Evolutionary conservation across 1,284 basidiomycete genomes (phyloP).

Genomic region (Amylostereum areolatum): DNA sequence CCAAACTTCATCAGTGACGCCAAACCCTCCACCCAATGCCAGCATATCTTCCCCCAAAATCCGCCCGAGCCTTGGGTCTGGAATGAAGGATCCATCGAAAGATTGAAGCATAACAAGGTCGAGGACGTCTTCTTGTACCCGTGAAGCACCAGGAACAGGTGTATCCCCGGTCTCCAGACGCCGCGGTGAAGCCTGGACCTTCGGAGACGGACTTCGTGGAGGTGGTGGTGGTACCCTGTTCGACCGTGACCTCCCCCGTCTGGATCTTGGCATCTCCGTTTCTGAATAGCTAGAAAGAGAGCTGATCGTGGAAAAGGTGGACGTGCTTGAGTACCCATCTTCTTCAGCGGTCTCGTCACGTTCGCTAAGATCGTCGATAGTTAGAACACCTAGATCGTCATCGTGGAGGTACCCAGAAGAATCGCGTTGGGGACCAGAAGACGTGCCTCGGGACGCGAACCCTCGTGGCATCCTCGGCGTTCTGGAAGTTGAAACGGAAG

Average conservation of each 20-base stretch:
- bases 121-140: conserved; percentile 20
- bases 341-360: conserved; percentile 9
- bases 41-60: conserved; percentile 24
- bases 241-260: neutral
- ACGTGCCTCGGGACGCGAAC: neutral
- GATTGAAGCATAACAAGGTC: conserved; percentile 32
- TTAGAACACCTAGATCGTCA: too few relatives aligned
- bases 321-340: conserved; percentile 23
- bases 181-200: conserved; percentile 9
- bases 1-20: conserved; percentile 27
- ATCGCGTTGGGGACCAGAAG: too few relatives aligned
- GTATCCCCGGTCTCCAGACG: neutral
- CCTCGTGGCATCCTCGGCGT: neutral
- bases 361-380: neutral
- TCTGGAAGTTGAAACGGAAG: neutral
- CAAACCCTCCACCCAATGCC: conserved; percentile 9
- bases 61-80: conserved; percentile 20
- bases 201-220: conserved; percentile 24
- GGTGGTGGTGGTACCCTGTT: neutral
- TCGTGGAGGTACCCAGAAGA: too few relatives aligned
- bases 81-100: conserved; percentile 42
- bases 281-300: conserved; percentile 28
- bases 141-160: conserved; percentile 4
- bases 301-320: conserved; percentile 42
- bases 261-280: neutral